phyloP scores from a whole-genome alignment of 1,139 yeast species.

The Hemisphaericaspora subhashii region DNA sequence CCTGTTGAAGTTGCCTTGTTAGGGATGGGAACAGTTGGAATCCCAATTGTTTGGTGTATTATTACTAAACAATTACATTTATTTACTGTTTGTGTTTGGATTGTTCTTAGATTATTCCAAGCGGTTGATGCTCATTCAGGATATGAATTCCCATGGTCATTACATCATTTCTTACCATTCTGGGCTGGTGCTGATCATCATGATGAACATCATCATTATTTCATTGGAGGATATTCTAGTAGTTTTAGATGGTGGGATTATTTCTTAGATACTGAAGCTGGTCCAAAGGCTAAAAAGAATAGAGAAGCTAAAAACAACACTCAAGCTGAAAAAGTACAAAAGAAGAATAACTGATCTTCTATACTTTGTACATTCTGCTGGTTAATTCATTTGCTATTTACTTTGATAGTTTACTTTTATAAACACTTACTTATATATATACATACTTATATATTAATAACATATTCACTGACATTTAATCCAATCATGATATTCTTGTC shows the following conservation, averaged over 20 bases:
- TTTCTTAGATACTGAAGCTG: constrained; percentile 44
- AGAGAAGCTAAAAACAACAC: constrained; percentile 37
- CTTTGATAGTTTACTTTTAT: not conserved
- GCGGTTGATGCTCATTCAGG: constrained; percentile 52
- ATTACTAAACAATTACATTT: constrained; percentile 41
- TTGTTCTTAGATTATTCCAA: constrained; percentile 44
- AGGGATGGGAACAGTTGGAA: constrained; percentile 50
- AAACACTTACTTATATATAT: constrained; percentile 1
- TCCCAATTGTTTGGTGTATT: constrained; percentile 43
- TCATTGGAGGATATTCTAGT: constrained; percentile 46
- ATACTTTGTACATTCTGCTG: not conserved
- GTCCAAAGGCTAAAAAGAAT: constrained; percentile 40
- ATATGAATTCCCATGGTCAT: constrained; percentile 51
- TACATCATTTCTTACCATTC: constrained; percentile 45
- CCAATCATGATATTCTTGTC: constrained; percentile 46
- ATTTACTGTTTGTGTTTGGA: constrained; percentile 46
- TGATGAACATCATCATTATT: constrained; percentile 49
- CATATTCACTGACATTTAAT: constrained; percentile 11
- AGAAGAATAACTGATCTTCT: constrained; percentile 9
- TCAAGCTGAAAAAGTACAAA: constrained; percentile 28
- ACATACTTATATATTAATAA: constrained; percentile 1
- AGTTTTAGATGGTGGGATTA: constrained; percentile 52
- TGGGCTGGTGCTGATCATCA: constrained; percentile 56
- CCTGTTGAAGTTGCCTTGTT: constrained; percentile 47
- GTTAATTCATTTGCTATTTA: too few relatives aligned